These are phyloP conservation scores for Rutstroemia sydowiana DNA, from an alignment of 2,329 filamentous ascomycete species.

Conservation along the genomic window DNA sequence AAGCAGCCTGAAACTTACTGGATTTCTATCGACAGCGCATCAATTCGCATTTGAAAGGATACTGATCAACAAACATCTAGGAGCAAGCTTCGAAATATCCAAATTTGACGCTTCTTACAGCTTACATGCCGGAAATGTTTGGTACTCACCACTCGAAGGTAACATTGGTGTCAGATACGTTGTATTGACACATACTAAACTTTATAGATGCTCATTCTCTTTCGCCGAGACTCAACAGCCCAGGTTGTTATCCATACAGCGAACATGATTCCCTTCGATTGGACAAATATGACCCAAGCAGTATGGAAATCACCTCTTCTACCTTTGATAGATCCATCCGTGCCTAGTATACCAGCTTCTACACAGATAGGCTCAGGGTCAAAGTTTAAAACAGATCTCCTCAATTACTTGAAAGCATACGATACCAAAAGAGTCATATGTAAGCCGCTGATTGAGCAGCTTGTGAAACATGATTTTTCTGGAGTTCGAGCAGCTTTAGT, in stretches of 20 bases:
- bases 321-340: conserved; percentile 32
- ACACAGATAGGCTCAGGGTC: conserved; percentile 48
- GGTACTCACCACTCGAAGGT: conserved; percentile 64
- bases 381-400: conserved; percentile 68
- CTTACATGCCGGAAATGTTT: conserved; percentile 76
- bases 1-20: too few relatives aligned
- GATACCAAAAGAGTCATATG: conserved; percentile 49
- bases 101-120: conserved; percentile 65
- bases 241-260: conserved; percentile 83
- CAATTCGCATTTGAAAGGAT: not conserved
- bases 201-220: conserved; percentile 73
- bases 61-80: conserved; percentile 42
- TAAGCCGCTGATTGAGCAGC: conserved; percentile 45
- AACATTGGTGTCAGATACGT: not conserved
- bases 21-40: not conserved
- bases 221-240: conserved; percentile 68
- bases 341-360: conserved; percentile 2
- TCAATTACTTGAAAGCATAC: conserved; percentile 67
- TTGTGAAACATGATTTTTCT: conserved; percentile 62
- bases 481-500: conserved; percentile 62
- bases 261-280: conserved; percentile 84
- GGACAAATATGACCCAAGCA: conserved; percentile 81
- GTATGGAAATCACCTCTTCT: conserved; percentile 72
- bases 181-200: not conserved
- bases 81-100: conserved; percentile 51